phyloP scores from a whole-genome alignment of 441 rosid species.

The Geranium incanum region DNA sequence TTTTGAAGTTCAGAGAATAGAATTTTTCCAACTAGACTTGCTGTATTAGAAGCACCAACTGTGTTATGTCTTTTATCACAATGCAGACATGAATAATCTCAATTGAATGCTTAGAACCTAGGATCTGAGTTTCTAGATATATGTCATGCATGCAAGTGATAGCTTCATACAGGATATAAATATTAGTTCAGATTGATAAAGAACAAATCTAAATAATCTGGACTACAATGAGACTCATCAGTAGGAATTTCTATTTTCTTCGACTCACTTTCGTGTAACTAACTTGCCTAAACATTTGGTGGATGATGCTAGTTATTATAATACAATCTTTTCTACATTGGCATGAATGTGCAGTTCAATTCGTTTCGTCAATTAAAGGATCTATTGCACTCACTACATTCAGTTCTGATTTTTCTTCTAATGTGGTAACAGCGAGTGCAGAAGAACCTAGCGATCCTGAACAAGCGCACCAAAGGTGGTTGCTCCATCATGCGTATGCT shows the following conservation, averaged over 20 bases:
- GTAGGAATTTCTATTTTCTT: not conserved
- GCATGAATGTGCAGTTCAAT: not conserved
- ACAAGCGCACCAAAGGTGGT: slow-evolving; percentile 79
- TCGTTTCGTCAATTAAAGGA: not conserved
- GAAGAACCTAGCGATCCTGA: slow-evolving; percentile 79
- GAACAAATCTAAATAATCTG: not conserved
- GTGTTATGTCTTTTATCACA: not conserved
- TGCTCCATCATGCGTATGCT: slow-evolving; percentile 89
- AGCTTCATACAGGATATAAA: not conserved
- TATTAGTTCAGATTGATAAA: not conserved
- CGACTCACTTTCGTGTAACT: not conserved
- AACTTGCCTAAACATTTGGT: too few species aligned
- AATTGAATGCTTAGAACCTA: not conserved
- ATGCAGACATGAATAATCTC: not conserved
- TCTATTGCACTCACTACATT: not conserved
- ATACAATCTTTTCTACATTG: too few species aligned
- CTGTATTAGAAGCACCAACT: too few species aligned
- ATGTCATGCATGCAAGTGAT: not conserved
- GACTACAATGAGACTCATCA: not conserved
- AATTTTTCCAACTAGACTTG: not conserved
- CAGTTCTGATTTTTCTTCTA: not conserved
- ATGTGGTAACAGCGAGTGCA: slow-evolving; percentile 59
- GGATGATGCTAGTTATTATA: too few species aligned
- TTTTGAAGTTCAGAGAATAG: not conserved
- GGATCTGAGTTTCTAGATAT: not conserved